Conservation (phyloP, 2,329 filamentous ascomycete genomes). For the Triangularia setosa region DNA sequence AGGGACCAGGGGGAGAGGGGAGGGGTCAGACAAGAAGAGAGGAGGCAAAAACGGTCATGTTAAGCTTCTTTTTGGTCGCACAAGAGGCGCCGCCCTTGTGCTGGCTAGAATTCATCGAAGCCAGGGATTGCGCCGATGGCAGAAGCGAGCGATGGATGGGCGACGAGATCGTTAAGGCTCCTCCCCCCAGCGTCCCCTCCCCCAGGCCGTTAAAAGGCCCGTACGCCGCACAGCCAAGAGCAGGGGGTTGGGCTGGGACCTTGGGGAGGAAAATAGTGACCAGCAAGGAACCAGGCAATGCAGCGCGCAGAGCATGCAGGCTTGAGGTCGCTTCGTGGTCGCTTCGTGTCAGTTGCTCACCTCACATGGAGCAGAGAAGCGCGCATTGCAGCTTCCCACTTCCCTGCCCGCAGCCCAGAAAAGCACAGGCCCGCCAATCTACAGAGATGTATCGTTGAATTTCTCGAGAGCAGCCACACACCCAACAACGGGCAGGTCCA, state of each 20-base stretch:
- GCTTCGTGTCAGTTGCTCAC: conserved; percentile 13
- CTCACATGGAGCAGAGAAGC: conserved; percentile 10
- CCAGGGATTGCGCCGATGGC: conserved; percentile 17
- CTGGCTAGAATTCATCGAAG: conserved; percentile 16
- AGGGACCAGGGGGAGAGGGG: neutral
- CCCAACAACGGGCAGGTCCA: conserved; percentile 22
- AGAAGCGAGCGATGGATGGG: conserved; percentile 13
- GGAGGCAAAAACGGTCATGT: conserved; percentile 9
- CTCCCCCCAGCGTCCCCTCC: neutral
- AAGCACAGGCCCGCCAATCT: conserved; percentile 21
- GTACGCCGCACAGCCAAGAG: conserved; percentile 10
- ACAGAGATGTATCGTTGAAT: conserved; percentile 23
- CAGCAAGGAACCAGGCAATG: conserved; percentile 10
- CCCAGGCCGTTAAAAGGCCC: conserved; percentile 9
- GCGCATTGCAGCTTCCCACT: conserved; percentile 20
- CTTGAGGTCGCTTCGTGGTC: conserved; percentile 7
- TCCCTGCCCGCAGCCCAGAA: conserved; percentile 3
- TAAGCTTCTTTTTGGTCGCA: conserved; percentile 14
- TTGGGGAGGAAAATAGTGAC: conserved; percentile 2
- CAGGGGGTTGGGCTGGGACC: conserved; percentile 12
- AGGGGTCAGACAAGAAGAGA: neutral
- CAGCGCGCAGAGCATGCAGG: conserved; percentile 6
- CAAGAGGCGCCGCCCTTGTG: conserved; percentile 9
- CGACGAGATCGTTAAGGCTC: conserved; percentile 18
- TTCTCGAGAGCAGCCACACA: conserved; percentile 26